These are phyloP conservation scores for Luffa aegyptiaca DNA, from an alignment of 306 rosid genomes.

Conservation along the genomic window DNA sequence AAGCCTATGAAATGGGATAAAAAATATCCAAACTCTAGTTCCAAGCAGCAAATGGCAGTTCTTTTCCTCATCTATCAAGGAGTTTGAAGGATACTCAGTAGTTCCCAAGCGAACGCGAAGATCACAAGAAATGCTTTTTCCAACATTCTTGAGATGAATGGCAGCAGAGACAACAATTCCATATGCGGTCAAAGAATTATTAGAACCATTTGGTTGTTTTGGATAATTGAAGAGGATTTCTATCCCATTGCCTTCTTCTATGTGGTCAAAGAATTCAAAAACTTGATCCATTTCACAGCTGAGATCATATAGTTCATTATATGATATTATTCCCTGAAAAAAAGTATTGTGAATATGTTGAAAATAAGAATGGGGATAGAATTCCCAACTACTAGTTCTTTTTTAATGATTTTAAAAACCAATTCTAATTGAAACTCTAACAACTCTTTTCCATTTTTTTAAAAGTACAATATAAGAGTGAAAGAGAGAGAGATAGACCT, in stretches of 20 bases:
- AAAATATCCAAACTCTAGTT: not conserved
- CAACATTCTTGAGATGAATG: not conserved
- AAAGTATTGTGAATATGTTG: not conserved
- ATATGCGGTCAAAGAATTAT: not conserved
- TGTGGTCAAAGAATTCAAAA: not conserved
- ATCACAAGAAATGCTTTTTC: not conserved
- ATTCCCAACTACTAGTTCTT: not conserved
- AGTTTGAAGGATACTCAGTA: not conserved
- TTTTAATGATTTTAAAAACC: not conserved
- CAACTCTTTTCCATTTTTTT: not conserved
- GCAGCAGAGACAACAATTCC: not conserved
- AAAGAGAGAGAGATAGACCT: not conserved
- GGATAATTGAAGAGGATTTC: not conserved
- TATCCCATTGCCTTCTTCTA: not conserved
- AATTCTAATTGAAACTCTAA: not conserved
- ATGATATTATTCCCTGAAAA: not conserved
- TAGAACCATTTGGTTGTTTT: not conserved
- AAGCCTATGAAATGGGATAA: not conserved
- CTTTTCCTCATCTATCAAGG: not conserved
- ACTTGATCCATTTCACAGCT: not conserved
- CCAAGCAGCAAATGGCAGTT: not conserved
- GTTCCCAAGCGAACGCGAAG: not conserved
- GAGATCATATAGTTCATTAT: not conserved
- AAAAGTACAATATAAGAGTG: not conserved
- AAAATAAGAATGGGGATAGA: not conserved